Evolutionary conservation across 345 rosid species (phyloP).

Genomic region (Streptanthus diversifolius): DNA sequence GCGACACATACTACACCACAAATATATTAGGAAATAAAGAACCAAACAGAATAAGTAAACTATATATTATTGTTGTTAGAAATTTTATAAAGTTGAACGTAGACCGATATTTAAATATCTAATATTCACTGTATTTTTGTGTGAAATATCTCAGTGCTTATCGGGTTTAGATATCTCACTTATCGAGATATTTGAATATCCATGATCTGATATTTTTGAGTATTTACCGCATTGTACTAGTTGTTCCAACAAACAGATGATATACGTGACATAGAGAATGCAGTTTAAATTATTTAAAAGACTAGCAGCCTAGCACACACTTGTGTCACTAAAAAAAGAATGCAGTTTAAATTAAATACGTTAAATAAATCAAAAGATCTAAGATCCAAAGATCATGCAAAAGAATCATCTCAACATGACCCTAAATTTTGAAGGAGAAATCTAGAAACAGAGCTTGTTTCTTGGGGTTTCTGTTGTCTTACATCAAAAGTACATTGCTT

Average conservation of each 20-base stretch:
- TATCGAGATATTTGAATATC: conserved; percentile 3
- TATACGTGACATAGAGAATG: conserved; percentile 8
- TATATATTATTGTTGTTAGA: not conserved
- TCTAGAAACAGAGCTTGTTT: conserved; percentile 16
- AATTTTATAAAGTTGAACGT: not conserved
- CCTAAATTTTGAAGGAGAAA: not conserved
- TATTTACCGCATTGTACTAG: not conserved
- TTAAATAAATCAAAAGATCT: conserved; percentile 21
- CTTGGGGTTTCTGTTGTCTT: conserved; percentile 4
- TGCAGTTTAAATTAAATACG: conserved; percentile 19
- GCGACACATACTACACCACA: conserved; percentile 27
- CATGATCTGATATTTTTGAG: not conserved
- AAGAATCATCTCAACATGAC: conserved; percentile 24
- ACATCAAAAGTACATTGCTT: conserved; percentile 25
- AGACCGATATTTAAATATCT: not conserved
- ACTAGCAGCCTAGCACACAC: conserved; percentile 2
- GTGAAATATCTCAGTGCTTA: conserved; percentile 6
- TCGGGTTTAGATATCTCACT: conserved; percentile 2
- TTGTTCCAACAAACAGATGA: not conserved
- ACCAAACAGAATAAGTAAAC: not conserved
- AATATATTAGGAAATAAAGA: not conserved
- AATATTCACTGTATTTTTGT: not conserved
- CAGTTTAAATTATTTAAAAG: not conserved
- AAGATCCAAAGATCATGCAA: conserved; percentile 36
- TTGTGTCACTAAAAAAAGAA: conserved; percentile 16